A percentile compares a stretch with the other conserved stretches of the same genome.
These are phyloP conservation scores for Fusarium denticulatum DNA, from an alignment of 2,329 filamentous ascomycete genomes.

Conservation along the genomic window DNA sequence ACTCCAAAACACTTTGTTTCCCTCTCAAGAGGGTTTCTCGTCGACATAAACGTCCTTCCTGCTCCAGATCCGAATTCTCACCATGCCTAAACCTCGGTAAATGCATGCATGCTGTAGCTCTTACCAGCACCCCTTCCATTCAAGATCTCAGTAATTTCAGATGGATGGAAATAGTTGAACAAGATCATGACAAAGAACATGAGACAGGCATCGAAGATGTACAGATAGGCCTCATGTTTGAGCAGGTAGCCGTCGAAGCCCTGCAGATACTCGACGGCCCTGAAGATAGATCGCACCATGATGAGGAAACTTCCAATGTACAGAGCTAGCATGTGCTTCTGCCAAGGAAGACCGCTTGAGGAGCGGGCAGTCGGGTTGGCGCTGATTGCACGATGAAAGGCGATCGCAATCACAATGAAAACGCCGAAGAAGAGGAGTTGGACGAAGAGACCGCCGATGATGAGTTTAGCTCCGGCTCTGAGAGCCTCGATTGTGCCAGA, in stretches of 20 bases:
- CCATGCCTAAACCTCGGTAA: background rate
- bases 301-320: conserved; percentile 47
- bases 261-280: conserved; percentile 53
- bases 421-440: conserved; percentile 64
- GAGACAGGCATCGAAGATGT: conserved; percentile 48
- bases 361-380: conserved; percentile 7
- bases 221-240: conserved; percentile 46
- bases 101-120: conserved; percentile 4
- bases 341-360: conserved; percentile 38
- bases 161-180: conserved; percentile 52
- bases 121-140: background rate
- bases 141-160: conserved; percentile 9
- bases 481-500: conserved; percentile 46
- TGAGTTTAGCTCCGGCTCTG: conserved; percentile 53
- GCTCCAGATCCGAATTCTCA: background rate
- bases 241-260: conserved; percentile 47
- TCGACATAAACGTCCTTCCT: no score
- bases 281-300: conserved; percentile 52
- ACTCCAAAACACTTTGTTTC: no score
- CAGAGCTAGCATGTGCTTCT: conserved; percentile 41
- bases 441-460: conserved; percentile 61
- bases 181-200: conserved; percentile 55
- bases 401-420: conserved; percentile 57
- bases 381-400: conserved; percentile 52
- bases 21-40: no score